Evolutionary conservation across 306 rosid genomes (phyloP), one percentile per base, ranked within the genome.

Genomic region (Lathyrus sativus): DNA sequence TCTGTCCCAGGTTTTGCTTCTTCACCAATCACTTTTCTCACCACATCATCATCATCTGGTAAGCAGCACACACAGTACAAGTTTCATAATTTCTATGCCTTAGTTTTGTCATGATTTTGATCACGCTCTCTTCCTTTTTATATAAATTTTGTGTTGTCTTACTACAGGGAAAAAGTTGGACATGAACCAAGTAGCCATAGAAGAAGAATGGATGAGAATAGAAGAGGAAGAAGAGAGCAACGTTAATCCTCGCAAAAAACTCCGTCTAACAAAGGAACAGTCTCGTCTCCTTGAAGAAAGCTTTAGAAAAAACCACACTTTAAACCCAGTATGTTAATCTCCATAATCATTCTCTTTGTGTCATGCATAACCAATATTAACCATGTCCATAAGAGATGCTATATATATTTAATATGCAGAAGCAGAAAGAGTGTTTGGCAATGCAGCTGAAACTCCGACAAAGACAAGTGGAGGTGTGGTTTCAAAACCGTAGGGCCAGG

Each of bases 401-500:
- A 17, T 49, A 7, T 35, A 1, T 35, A 7, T 35, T 6, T 18
- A 11, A 3, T 15, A 3, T 74, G 70, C 74, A 92, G 98, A 87
- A 81, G 68, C 95, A 87, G 78, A 89, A 92, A 75, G 96, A 89
- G 83, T 53, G 68, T 71, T 86, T 92, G 89, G 98, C 98, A 63
- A 62, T 79, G 83, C 91, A 87, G 74, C 74, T 92, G 85, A 86
- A 83, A 55, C 85, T 92, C 57, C 75, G 82, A 76, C 82, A 89
- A 53, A 87, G 98, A 79, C 98, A 92, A 79, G 96, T 92, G 68
- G 98, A 92, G 83, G 98, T 92, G 61, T 92, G 98, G 98, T 92
- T 92, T 80, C 98, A 92, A 86, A 92, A 92, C 77, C 95, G 98
- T 74, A 92, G 98, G 92, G 98, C 98, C 92, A 92, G 98, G 98